Base-by-base conservation (phyloP, 768 basidiomycete genomes). In the Tephrocybe rancida region DNA sequence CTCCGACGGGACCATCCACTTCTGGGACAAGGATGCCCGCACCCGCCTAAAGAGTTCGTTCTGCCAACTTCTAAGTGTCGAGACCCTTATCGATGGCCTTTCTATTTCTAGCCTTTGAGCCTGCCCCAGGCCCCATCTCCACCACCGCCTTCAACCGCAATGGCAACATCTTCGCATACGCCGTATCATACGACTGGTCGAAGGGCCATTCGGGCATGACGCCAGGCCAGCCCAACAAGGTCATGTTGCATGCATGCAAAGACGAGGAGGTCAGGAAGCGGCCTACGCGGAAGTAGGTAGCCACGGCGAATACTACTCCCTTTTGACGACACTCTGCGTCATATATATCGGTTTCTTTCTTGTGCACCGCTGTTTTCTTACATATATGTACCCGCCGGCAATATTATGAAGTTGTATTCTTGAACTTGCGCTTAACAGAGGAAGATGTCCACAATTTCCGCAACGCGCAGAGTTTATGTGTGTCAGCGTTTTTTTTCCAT, bases 1-100 rank as follows among this genome's bases (percentile, higher is more conserved):
- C 9, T 80, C 88, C 38, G 92, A 95, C 59, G 92, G 92, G 18
- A 88, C 88, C 2, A 86, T 95, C 67, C 89, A 92, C 78, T 92
- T 90, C 70, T 96, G 94, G 94, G 94, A 97, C 71, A 95, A 94
- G 72, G 90, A 95, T 61, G 86, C 90, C 7, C 87, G 94, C 53
- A 93, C 90, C 6, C 87, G 95, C 35, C 81, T 98, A 73, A 97
- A 95, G 75, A 86, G 93, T 95, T 60, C 44, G 80, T 70, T 19
- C 21, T 35, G 19, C 49, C 19, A 22, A 24, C 35, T 10, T 37
- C 11, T 5, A 7, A 22, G 16, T 44, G 42, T 5, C 25, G 24
- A 26, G 26, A 45, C 18, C 39, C 22, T 39, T 54, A 54, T 18
- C 50, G 30, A 24, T 13, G n/a, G 3, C 13, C 9, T 35, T 32